Conservation (phyloP, 1,284 basidiomycete genomes). For the Ustilago nuda region DNA sequence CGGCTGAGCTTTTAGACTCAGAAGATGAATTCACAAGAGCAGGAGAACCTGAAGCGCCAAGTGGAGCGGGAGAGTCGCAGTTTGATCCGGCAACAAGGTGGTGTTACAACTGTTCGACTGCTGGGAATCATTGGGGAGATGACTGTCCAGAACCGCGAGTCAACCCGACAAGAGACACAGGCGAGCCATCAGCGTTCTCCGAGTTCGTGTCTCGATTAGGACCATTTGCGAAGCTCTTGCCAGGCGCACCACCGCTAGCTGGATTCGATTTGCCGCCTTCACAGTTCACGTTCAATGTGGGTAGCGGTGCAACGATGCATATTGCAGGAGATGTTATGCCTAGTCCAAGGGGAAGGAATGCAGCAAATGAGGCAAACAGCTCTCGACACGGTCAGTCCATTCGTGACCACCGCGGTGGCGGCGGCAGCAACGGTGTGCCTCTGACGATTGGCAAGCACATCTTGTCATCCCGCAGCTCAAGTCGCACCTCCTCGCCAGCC, state of each 20-base stretch:
- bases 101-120: conserved; percentile 88
- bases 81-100: conserved; percentile 74
- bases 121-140: conserved; percentile 83
- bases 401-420: conserved; percentile 2
- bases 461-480: conserved; percentile 11
- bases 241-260: conserved; percentile 31
- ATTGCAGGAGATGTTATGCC: conserved; percentile 22
- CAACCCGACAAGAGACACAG: conserved; percentile 73
- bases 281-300: conserved; percentile 51
- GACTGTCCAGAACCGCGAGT: conserved; percentile 78
- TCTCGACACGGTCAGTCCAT: conserved; percentile 10
- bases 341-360: conserved; percentile 14
- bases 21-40: conserved; percentile 31
- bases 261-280: conserved; percentile 32
- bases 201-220: conserved; percentile 77
- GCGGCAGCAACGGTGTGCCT: neutral
- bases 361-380: conserved; percentile 7
- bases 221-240: conserved; percentile 76
- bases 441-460: conserved; percentile 25
- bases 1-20: conserved; percentile 31
- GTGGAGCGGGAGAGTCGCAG: neutral
- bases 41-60: conserved; percentile 28
- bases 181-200: conserved; percentile 80
- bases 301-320: conserved; percentile 44
- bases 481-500: conserved; percentile 17